phyloP scores from a whole-genome alignment of 331 rosid species.

The Dryas integrifolia region DNA sequence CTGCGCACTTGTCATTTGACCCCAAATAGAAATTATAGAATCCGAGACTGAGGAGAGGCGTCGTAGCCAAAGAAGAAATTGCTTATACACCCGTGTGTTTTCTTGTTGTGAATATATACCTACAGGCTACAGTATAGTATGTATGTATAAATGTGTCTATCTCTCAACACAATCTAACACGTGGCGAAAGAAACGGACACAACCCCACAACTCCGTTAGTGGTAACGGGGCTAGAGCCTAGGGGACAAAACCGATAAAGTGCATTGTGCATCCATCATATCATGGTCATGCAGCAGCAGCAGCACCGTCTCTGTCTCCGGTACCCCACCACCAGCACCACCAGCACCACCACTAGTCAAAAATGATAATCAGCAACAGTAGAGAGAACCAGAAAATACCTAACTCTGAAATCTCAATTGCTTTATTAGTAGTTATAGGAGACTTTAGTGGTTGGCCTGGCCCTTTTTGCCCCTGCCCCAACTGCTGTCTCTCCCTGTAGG shows the following conservation, averaged over 20 bases:
- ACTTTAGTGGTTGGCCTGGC: constrained; percentile 65
- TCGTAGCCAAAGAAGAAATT: too few relatives aligned
- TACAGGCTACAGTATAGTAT: too few relatives aligned
- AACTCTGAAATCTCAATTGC: constrained; percentile 55
- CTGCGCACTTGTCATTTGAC: neutral
- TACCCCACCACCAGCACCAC: neutral
- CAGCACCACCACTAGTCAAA: constrained; percentile 14
- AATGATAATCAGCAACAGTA: constrained; percentile 29
- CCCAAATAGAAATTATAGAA: neutral
- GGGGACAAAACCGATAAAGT: neutral
- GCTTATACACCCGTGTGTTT: too few relatives aligned
- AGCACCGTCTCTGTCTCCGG: neutral
- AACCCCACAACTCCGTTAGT: too few relatives aligned
- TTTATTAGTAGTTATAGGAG: constrained; percentile 40
- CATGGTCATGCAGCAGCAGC: neutral
- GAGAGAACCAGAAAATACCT: constrained; percentile 55
- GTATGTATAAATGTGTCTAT: too few relatives aligned
- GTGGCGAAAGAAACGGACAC: too few relatives aligned
- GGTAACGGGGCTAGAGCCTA: too few relatives aligned
- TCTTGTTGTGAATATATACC: too few relatives aligned
- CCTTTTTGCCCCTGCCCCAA: constrained; percentile 26
- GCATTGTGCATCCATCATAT: neutral
- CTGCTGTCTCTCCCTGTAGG: constrained; percentile 41
- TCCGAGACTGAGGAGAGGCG: neutral
- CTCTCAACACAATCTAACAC: too few relatives aligned